These are phyloP conservation scores for Basidiobolus meristosporus DNA, from an alignment of 371 early-diverging fungal genomes.

Conservation along the genomic window DNA sequence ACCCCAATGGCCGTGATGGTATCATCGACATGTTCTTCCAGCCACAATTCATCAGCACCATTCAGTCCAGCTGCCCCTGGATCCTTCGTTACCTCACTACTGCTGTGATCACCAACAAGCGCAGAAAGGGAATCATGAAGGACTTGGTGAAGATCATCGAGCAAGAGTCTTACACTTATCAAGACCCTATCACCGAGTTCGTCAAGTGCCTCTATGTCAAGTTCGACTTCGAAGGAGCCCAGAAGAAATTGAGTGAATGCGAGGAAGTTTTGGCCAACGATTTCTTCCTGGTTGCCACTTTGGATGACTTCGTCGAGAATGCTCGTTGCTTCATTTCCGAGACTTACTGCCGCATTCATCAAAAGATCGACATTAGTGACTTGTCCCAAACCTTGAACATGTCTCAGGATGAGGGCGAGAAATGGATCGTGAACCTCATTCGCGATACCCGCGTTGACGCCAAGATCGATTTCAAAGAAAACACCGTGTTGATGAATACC, in stretches of 20 bases:
- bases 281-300: constrained; percentile 68
- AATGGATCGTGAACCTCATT: constrained; percentile 92
- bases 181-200: constrained; percentile 82
- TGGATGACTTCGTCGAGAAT: constrained; percentile 80
- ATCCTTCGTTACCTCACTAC: constrained; percentile 81
- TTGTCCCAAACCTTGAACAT: constrained; percentile 69
- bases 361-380: constrained; percentile 71
- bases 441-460: constrained; percentile 87
- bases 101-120: constrained; percentile 79
- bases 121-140: constrained; percentile 67
- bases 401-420: constrained; percentile 78
- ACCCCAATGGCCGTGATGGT: constrained; percentile 83
- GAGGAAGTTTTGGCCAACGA: constrained; percentile 68
- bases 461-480: constrained; percentile 74
- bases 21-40: constrained; percentile 82
- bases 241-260: constrained; percentile 70
- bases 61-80: constrained; percentile 91
- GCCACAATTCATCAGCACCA: constrained; percentile 84
- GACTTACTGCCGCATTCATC: constrained; percentile 87
- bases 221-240: constrained; percentile 89
- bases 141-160: constrained; percentile 78
- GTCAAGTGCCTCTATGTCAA: constrained; percentile 69
- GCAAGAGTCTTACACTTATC: constrained; percentile 63
- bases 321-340: constrained; percentile 86
- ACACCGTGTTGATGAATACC: constrained; percentile 83